Percentiles rank a stretch among this genome's conserved stretches.
Evolutionary conservation across 805 yeast species (phyloP).

Genomic region (Jamesozyma piceae): DNA sequence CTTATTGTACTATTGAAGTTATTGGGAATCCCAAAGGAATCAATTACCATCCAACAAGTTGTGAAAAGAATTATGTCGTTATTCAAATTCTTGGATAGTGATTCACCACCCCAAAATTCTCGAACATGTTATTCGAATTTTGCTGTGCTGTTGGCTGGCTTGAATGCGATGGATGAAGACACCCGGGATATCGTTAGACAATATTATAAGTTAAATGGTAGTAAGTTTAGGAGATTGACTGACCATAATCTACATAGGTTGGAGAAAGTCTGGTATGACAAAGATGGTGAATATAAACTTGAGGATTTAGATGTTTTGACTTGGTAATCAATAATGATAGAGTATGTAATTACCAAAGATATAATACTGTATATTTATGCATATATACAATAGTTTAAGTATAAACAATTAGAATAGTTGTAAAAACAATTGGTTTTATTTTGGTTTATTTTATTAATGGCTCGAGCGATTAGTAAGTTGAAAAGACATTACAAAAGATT

Average conservation of each 20-base stretch:
- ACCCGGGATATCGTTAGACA: slow-evolving; percentile 25
- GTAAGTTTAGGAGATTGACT: slow-evolving; percentile 26
- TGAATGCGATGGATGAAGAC: slow-evolving; percentile 29
- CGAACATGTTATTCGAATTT: slow-evolving; percentile 32
- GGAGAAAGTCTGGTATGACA: slow-evolving; percentile 30
- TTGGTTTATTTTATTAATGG: no score
- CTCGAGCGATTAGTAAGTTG: no score
- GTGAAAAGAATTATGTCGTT: slow-evolving; percentile 27
- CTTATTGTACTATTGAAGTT: slow-evolving; percentile 27
- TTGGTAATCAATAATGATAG: slow-evolving; percentile 17
- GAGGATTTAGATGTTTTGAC: slow-evolving; percentile 30
- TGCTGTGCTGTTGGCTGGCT: slow-evolving; percentile 30
- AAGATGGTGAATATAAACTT: slow-evolving; percentile 23
- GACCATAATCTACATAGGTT: slow-evolving; percentile 28
- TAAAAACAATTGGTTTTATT: no score
- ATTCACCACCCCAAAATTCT: slow-evolving; percentile 29
- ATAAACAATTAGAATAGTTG: no score
- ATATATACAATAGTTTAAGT: no score
- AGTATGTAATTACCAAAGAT: no score
- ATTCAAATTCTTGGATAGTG: slow-evolving; percentile 27
- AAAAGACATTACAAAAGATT: no score
- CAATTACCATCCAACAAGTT: slow-evolving; percentile 28
- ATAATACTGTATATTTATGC: no score
- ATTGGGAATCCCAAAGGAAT: slow-evolving; percentile 28
- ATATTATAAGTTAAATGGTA: slow-evolving; percentile 27